A percentile compares a stretch with the other conserved stretches of the same genome.
These are phyloP conservation scores for Moniliella sp. DNA, from an alignment of 1,284 basidiomycete species.

Conservation along the genomic window DNA sequence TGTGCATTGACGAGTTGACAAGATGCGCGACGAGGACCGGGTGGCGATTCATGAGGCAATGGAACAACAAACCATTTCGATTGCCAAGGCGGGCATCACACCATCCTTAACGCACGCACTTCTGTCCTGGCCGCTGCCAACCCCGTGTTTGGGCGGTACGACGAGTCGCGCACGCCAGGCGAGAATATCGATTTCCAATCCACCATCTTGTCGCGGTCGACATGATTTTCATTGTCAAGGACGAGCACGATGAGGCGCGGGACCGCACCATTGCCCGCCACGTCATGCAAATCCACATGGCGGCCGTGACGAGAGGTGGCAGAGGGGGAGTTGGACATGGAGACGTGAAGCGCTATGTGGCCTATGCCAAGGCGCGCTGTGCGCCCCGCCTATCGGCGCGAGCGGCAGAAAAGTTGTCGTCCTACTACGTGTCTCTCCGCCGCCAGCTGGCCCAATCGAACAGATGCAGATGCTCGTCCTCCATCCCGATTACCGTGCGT, in stretches of 20 bases:
- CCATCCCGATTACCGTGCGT: constrained; percentile 91
- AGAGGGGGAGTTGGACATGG: constrained; percentile 80
- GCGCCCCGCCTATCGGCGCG: constrained; percentile 78
- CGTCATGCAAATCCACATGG: constrained; percentile 98
- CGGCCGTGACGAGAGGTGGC: constrained; percentile 42
- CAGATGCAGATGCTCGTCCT: constrained; percentile 92
- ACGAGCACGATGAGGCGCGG: constrained; percentile 83
- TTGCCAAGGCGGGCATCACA: constrained; percentile 99
- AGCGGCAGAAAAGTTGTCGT: constrained; percentile 84
- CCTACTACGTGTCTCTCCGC: constrained; percentile 80
- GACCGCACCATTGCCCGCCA: constrained; percentile 87
- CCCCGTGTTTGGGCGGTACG: constrained; percentile 92
- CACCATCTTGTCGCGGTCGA: constrained; percentile 90
- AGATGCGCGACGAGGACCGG: constrained; percentile 96
- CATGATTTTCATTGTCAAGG: constrained; percentile 98
- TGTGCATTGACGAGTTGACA: constrained; percentile 99
- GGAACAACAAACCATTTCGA: constrained; percentile 99
- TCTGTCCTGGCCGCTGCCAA: constrained; percentile 93
- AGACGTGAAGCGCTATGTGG: constrained; percentile 92
- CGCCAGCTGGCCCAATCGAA: constrained; percentile 81
- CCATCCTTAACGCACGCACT: constrained; percentile 83
- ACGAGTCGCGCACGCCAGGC: constrained; percentile 86
- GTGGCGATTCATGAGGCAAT: constrained; percentile 99
- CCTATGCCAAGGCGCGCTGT: constrained; percentile 88
- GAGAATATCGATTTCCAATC: constrained; percentile 98